Base-by-base conservation (phyloP, 306 rosid genomes). In the Inga leiocalycina region DNA sequence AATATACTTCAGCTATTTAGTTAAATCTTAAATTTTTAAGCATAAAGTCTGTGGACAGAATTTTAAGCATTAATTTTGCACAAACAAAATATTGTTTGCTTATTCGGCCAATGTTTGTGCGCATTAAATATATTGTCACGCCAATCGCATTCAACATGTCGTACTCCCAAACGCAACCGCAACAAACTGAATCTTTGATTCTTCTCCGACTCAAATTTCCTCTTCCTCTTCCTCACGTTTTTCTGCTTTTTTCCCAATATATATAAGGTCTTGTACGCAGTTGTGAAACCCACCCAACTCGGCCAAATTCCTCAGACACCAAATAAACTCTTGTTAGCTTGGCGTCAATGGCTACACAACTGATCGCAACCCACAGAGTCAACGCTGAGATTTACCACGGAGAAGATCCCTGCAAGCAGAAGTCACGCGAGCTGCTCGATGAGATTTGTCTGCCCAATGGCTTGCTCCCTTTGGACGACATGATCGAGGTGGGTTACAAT, bases 361-460 rank as follows among this genome's bases (percentile, higher is more conserved):
- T 76, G 77, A 85, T 91, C 64, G 84, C 81, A 13, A 81, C 71
- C 34, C 90, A 83, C 82, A 83, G 77, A 24, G 79, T 79, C 2
- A 84, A 79, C 37, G 93, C 96, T 43, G 93, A 89, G 89, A 81
- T 93, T 83, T 84, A 74, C 82, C 44, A 84, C 0, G 97, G 97
- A 14, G 90, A 91, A 49, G 88, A 80, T 4, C 12, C 83, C 37
- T 93, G 97, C 93, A 84, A 37, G 80, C 88, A 91, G 57, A 90
- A 92, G 32, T 84, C 91, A 5, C 74, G 30, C 49, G 74, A 69
- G 49, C 89, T 92, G 9, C 75, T 92, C 2, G 88, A 76, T 22
- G 90, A 87, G 52, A 84, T 93, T 76, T 35, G 44, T 10, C 90
- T 93, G 1, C 98, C 98, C 0, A 77, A 79, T 6, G 94, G 94